Percentiles rank a stretch among this genome's conserved stretches.
phyloP scores from a whole-genome alignment of 306 rosid genomes.

The Gastrolobium villosum region DNA sequence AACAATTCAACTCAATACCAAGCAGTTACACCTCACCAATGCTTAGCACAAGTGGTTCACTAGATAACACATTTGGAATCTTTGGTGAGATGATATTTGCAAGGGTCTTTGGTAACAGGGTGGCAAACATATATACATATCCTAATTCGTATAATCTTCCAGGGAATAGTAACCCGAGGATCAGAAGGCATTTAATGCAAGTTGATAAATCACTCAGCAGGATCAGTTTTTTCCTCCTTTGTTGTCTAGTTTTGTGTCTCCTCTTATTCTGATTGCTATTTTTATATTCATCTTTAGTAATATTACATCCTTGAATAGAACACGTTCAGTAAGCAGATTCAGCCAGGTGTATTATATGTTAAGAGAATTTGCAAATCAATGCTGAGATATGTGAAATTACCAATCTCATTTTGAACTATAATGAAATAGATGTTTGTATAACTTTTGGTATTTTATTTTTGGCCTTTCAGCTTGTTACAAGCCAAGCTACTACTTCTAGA shows the following conservation, averaged over 20 bases:
- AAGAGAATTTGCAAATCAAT: conserved; percentile 40
- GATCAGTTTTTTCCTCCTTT: conserved; percentile 77
- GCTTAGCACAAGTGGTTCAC: conserved; percentile 53
- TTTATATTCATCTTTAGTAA: conserved; percentile 31
- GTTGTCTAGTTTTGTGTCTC: conserved; percentile 75
- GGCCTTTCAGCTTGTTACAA: conserved; percentile 12
- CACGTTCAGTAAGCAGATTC: conserved; percentile 27
- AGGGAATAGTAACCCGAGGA: conserved; percentile 65
- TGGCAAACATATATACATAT: conserved; percentile 62
- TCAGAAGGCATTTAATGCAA: conserved; percentile 75
- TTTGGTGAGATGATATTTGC: conserved; percentile 78
- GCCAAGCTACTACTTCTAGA: background rate
- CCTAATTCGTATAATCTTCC: conserved; percentile 66
- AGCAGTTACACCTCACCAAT: conserved; percentile 50
- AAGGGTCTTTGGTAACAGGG: conserved; percentile 70
- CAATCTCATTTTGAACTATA: conserved; percentile 3
- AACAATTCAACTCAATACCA: conserved; percentile 48
- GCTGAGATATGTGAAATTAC: conserved; percentile 42
- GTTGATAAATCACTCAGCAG: conserved; percentile 79
- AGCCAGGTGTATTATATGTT: conserved; percentile 34
- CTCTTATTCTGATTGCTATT: conserved; percentile 66
- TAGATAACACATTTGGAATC: conserved; percentile 57
- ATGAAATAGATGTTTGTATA: conserved; percentile 21
- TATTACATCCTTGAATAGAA: conserved; percentile 51
- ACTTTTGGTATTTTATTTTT: conserved; percentile 25